These are phyloP conservation scores for Chaetomium olivaceum DNA, from an alignment of 2,329 filamentous ascomycete species.

Conservation along the genomic window DNA sequence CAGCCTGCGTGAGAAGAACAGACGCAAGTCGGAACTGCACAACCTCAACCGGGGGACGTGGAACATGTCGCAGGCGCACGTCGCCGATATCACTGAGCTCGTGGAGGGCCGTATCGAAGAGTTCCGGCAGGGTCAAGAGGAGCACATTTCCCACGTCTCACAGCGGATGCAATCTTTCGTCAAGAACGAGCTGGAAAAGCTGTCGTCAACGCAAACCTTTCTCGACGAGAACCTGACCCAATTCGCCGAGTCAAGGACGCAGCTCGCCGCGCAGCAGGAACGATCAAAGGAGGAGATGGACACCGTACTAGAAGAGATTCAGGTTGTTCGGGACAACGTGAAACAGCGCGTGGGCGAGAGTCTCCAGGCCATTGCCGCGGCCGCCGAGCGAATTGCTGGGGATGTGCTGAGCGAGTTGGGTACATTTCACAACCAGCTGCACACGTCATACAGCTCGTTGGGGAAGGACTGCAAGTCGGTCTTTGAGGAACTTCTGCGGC, in stretches of 20 bases:
- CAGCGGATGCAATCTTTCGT: constrained; percentile 77
- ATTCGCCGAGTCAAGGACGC: constrained; percentile 67
- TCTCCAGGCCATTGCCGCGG: constrained; percentile 76
- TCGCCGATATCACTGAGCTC: constrained; percentile 72
- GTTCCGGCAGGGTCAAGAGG: constrained; percentile 72
- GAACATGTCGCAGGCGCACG: constrained; percentile 72
- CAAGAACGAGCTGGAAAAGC: constrained; percentile 68
- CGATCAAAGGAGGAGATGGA: constrained; percentile 84
- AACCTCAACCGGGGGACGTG: constrained; percentile 75
- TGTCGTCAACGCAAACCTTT: constrained; percentile 69
- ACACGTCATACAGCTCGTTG: constrained; percentile 78
- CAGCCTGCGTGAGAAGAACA: constrained; percentile 82
- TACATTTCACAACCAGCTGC: constrained; percentile 77
- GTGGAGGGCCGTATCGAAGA: constrained; percentile 74
- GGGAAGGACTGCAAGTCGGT: constrained; percentile 83
- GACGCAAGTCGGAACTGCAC: constrained; percentile 81
- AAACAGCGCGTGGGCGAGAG: constrained; percentile 84
- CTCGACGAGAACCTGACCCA: constrained; percentile 67
- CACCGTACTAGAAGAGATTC: constrained; percentile 86
- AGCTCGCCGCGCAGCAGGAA: constrained; percentile 67
- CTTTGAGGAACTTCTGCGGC: constrained; percentile 77
- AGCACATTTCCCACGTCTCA: constrained; percentile 67
- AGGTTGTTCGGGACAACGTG: constrained; percentile 81
- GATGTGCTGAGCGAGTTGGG: constrained; percentile 85
- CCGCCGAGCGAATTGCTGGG: constrained; percentile 83